These are phyloP conservation scores for Ilex paraguariensis DNA, from an alignment of 305 asterid species.

Conservation along the genomic window DNA sequence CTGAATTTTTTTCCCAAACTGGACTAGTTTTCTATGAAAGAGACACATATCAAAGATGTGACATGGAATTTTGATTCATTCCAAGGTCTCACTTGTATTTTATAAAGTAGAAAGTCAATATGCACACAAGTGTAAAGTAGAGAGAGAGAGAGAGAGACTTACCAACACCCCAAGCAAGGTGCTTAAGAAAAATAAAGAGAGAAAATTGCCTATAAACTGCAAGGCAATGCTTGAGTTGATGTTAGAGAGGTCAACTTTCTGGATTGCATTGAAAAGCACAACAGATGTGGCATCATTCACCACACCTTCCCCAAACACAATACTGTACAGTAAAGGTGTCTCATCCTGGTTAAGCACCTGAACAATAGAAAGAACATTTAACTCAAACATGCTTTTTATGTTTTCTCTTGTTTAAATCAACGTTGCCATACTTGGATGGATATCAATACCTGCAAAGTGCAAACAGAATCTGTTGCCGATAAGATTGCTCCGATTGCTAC, in stretches of 20 bases:
- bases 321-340: conserved; percentile 63
- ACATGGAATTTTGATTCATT: too few species aligned
- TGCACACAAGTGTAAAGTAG: not conserved
- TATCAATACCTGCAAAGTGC: conserved; percentile 70
- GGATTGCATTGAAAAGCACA: conserved; percentile 80
- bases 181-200: conserved; percentile 48
- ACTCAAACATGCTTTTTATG: not conserved
- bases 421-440: not conserved
- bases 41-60: too few species aligned
- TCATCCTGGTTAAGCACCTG: conserved; percentile 87
- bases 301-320: conserved; percentile 86
- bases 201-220: conserved; percentile 46
- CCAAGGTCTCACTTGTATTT: too few species aligned
- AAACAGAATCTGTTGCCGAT: conserved; percentile 87
- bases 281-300: conserved; percentile 87
- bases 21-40: too few species aligned
- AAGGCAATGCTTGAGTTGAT: conserved; percentile 26
- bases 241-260: conserved; percentile 58
- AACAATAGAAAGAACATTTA: conserved; percentile 9
- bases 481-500: conserved; percentile 82
- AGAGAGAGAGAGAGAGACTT: conserved; percentile 21
- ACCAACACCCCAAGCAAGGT: conserved; percentile 70
- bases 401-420: too few species aligned
- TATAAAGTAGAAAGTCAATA: too few species aligned
- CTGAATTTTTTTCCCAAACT: too few species aligned